Conservation (phyloP, 2,329 filamentous ascomycete species). For the Penicillium sp. region DNA sequence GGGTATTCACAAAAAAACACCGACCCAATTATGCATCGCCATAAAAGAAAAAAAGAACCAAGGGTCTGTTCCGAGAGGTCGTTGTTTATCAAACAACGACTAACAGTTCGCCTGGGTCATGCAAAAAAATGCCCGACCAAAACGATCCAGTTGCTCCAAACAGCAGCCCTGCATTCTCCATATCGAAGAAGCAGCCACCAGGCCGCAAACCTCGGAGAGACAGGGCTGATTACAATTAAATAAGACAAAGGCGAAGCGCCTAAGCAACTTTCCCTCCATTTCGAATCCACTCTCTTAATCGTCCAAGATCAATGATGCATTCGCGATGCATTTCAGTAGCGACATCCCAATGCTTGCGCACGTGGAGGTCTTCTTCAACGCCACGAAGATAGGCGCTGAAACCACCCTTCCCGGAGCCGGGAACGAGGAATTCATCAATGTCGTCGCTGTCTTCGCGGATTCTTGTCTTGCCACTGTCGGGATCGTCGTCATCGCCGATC, state of each 20-base stretch:
- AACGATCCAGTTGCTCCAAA: neutral
- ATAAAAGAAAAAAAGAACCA: constrained; percentile 3
- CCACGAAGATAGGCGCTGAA: constrained; percentile 49
- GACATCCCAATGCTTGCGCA: constrained; percentile 52
- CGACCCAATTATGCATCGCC: constrained; percentile 9
- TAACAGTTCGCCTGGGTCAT: neutral
- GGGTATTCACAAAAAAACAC: constrained; percentile 12
- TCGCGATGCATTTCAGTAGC: constrained; percentile 49
- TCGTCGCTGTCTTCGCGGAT: constrained; percentile 19
- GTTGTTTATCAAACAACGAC: neutral
- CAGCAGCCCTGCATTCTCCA: neutral
- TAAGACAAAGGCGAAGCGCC: neutral
- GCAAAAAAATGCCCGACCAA: neutral
- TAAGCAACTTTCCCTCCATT: constrained; percentile 34
- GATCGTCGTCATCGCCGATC: constrained; percentile 28
- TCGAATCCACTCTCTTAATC: constrained; percentile 41
- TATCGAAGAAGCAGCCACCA: neutral
- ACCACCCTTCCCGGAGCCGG: constrained; percentile 40
- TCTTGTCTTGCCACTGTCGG: constrained; percentile 15
- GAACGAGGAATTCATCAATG: constrained; percentile 32
- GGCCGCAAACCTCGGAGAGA: neutral
- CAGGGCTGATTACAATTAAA: neutral
- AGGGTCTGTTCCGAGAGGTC: neutral
- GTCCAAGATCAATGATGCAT: constrained; percentile 44
- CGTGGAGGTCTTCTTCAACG: constrained; percentile 48